Evolutionary conservation across 2,329 filamentous ascomycete genomes (phyloP), one percentile per base, ranked within the genome.

Genomic region (Sordariomycetes sp.): DNA sequence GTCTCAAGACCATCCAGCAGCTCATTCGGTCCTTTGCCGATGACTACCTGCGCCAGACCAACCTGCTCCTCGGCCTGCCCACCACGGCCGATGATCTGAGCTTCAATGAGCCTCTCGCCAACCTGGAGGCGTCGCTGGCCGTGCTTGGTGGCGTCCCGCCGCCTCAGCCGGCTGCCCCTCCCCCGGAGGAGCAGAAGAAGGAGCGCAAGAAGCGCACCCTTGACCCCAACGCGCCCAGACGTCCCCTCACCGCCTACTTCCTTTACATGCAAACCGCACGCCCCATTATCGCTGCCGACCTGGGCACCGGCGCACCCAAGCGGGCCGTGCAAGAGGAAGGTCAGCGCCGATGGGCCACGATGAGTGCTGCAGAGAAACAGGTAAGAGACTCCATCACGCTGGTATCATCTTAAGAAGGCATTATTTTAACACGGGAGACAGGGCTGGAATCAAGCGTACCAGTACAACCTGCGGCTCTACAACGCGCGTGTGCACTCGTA

Each of bases 141-240:
- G 76, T 73, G 68, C 73, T 74, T 59, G 71, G 74, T 64, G 69
- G 78, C 55, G 72, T 77, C n/a, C 69, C 75, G 22, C 62, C 71
- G 56, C 64, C 70, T 50, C 50, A 58, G 51, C 65, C 73, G 57
- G 64, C 69, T 34, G 72, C 71, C 14, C 16, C n/a, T 16, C 43
- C 43, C 25, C 74, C 73, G 1, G 80, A 76, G 11, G 81, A 85
- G 67, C 83, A 85, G 71, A 88, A 90, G 81, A 91, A 91, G 80
- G 91, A 94, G 80, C 87, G 89, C 72, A 93, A 94, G 81, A 92
- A 92, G 79, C 83, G 86, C 61, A 85, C 85, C 50, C 86, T 89
- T 68, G 93, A 97, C 71, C 92, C 92, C 64, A 96, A 96, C 71
- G 92, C 92, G 7, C 93, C 93, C 60, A 97, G 97, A 82, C 86